These are phyloP conservation scores for Penicillium salamii DNA, from an alignment of 495 filamentous ascomycete species.

Conservation along the genomic window DNA sequence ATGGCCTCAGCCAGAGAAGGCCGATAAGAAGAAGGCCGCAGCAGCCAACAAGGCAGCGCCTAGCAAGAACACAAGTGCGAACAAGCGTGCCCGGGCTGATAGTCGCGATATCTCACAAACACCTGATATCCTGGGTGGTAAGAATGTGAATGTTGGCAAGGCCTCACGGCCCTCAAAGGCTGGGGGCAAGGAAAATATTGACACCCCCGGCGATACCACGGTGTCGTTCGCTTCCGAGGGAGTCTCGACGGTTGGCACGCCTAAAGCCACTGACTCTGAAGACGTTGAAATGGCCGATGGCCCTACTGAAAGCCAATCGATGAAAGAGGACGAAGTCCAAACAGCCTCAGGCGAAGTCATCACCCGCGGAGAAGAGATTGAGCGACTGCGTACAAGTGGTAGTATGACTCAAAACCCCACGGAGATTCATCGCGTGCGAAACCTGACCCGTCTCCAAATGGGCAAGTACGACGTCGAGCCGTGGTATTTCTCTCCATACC, in stretches of 20 bases:
- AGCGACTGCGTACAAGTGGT: slow-evolving; percentile 86
- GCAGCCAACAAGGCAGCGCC: slow-evolving; percentile 41
- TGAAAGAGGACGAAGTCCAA: slow-evolving; percentile 31
- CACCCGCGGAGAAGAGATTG: slow-evolving; percentile 89
- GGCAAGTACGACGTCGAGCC: slow-evolving; percentile 88
- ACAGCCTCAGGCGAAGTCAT: slow-evolving; percentile 51
- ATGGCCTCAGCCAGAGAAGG: slow-evolving; percentile 71
- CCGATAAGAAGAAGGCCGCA: slow-evolving; percentile 61
- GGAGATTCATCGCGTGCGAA: slow-evolving; percentile 93
- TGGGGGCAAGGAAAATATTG: slow-evolving; percentile 63
- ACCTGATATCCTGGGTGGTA: slow-evolving; percentile 52
- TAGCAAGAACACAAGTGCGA: slow-evolving; percentile 43
- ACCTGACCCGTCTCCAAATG: slow-evolving; percentile 89
- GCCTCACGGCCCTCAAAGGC: slow-evolving; percentile 51
- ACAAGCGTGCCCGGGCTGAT: slow-evolving; percentile 46
- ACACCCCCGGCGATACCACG: slow-evolving; percentile 35
- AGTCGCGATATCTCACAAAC: slow-evolving; percentile 58
- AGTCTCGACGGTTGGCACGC: slow-evolving; percentile 50
- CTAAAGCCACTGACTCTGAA: slow-evolving; percentile 53
- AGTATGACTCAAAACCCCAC: slow-evolving; percentile 99
- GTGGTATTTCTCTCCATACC: slow-evolving; percentile 99
- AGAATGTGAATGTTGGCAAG: slow-evolving; percentile 47
- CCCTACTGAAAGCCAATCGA: slow-evolving; percentile 40
- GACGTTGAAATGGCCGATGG: slow-evolving; percentile 64
- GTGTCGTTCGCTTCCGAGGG: slow-evolving; percentile 47